These are phyloP conservation scores for Fraxinus greggii DNA, from an alignment of 305 asterid genomes.

Conservation along the genomic window DNA sequence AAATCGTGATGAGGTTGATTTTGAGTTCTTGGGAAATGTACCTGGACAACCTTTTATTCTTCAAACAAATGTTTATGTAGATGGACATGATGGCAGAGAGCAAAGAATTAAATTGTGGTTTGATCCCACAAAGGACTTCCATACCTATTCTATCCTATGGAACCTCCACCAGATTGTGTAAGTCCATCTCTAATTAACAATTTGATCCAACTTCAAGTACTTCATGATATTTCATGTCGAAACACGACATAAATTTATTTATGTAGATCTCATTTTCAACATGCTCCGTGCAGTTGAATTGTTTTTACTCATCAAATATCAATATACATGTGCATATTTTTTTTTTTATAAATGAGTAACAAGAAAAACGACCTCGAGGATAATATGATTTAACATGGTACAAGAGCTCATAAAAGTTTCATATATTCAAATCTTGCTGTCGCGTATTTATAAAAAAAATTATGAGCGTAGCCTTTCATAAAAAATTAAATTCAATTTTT, in stretches of 20 bases:
- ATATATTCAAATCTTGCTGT: not conserved
- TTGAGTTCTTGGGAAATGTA: slow-evolving; percentile 80
- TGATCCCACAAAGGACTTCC: slow-evolving; percentile 85
- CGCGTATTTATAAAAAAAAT: not conserved
- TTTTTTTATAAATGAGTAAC: not conserved
- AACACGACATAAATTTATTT: not conserved
- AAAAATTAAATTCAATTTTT: not conserved
- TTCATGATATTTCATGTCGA: not conserved
- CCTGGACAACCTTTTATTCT: slow-evolving; percentile 56
- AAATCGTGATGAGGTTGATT: slow-evolving; percentile 77
- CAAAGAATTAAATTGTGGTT: slow-evolving; percentile 78
- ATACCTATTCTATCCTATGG: slow-evolving; percentile 80
- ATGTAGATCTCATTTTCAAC: not conserved
- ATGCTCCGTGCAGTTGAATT: not conserved
- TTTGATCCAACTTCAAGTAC: not conserved
- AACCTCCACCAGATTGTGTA: slow-evolving; percentile 85
- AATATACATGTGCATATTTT: not conserved
- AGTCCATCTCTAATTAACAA: slow-evolving; percentile 18
- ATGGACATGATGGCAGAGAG: slow-evolving; percentile 76
- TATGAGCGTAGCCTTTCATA: not conserved
- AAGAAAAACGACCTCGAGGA: not conserved
- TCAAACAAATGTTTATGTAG: slow-evolving; percentile 73
- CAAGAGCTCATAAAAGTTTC: not conserved
- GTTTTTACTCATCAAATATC: not conserved
- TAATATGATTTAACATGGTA: not conserved